Conservation (phyloP, 2,329 filamentous ascomycete species). For the Cladosporium phlei region DNA sequence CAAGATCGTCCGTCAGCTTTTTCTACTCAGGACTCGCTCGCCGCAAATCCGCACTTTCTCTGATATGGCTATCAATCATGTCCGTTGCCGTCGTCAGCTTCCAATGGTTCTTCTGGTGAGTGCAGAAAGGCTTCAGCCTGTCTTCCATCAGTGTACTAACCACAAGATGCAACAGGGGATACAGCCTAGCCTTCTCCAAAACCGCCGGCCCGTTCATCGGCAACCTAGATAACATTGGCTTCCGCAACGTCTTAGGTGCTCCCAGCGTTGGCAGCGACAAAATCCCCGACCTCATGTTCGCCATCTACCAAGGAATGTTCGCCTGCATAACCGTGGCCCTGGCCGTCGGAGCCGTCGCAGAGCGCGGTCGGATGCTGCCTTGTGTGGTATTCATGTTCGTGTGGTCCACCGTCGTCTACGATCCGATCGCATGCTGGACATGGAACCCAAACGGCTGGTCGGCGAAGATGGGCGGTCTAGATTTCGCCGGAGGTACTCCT, state of each 20-base stretch:
- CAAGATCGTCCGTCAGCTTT: slow-evolving; percentile 51
- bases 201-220: slow-evolving; percentile 71
- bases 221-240: slow-evolving; percentile 72
- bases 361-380: slow-evolving; percentile 81
- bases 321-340: slow-evolving; percentile 81
- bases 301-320: slow-evolving; percentile 85
- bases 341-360: slow-evolving; percentile 77
- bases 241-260: slow-evolving; percentile 67
- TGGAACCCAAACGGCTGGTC: slow-evolving; percentile 85
- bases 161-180: slow-evolving; percentile 46
- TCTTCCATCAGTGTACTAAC: background rate
- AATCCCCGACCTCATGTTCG: slow-evolving; percentile 79
- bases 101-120: slow-evolving; percentile 86
- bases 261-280: slow-evolving; percentile 69
- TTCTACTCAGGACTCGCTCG: slow-evolving; percentile 90
- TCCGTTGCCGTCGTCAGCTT: slow-evolving; percentile 74
- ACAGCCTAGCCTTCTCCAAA: slow-evolving; percentile 77
- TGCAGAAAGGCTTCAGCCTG: background rate
- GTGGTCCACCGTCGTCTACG: slow-evolving; percentile 86
- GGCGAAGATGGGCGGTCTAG: slow-evolving; percentile 71
- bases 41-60: slow-evolving; percentile 79
- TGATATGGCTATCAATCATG: slow-evolving; percentile 82
- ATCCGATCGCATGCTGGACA: slow-evolving; percentile 91
- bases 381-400: slow-evolving; percentile 90
- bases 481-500: slow-evolving; percentile 85